Evolutionary conservation across 2,329 filamentous ascomycete species (phyloP), one percentile per base, ranked within the genome.

Genomic region (Microthyrium microscopicum): DNA sequence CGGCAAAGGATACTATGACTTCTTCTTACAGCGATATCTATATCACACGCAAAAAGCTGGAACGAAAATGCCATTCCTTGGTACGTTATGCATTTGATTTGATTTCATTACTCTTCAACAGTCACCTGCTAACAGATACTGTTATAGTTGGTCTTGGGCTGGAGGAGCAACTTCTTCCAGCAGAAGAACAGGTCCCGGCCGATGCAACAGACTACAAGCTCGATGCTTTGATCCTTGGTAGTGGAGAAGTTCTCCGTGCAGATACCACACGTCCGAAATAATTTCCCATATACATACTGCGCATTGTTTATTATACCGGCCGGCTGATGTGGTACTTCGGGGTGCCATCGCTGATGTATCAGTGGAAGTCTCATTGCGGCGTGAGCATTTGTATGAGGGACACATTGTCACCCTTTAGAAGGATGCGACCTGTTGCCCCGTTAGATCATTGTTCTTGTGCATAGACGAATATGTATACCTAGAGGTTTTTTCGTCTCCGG

Each of bases 1-100:
- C 55, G 89, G 89, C 36, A 92, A 83, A 55, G 89, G 89, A 20
- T 98, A 92, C 59, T 98, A 98, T 62, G 89, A 98, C 60, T 79
- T 75, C 54, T 98, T 93, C 55, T 59, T 98, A 50, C 71, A 77
- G 47, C 72, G 77, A 44, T 92, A 85, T 66, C 52, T 66, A 54
- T 53, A 55, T 42, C 48, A 46, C 33, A 20, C 42, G 21, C 25
- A 42, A 52, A 53, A 54, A 45, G 44, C 46, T 29, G 33, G 39
- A 29, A 25, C 13, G 17, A 33, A 18, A 19, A 24, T 37, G 4
- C 35, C 35, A 12, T 29, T 31, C 29, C 7, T 31, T 7, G 4
- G 18, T 21, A 21, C 12, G 24, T 5, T 13, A 12, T 35, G 11
- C 5, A 2, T 18, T 17, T 26, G 12, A 26, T 20, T 16, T 5